Evolutionary conservation across 1,139 yeast species (phyloP).

Genomic region (Spathaspora sp.): DNA sequence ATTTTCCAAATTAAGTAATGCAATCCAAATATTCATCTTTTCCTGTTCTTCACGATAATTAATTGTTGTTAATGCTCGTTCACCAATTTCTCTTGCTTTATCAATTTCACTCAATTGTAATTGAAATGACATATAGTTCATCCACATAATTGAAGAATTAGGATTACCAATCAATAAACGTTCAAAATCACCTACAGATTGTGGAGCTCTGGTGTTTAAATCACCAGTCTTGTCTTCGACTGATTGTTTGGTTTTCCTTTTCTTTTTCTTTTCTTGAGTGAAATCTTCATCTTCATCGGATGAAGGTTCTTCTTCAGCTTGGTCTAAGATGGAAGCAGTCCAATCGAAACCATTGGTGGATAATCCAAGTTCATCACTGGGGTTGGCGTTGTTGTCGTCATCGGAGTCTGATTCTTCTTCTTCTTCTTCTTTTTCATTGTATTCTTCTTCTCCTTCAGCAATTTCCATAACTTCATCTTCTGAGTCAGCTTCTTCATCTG

Average conservation of each 20-base stretch:
- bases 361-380: constrained; percentile 44
- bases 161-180: constrained; percentile 89
- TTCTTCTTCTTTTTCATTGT: constrained; percentile 21
- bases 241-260: constrained; percentile 40
- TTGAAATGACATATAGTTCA: constrained; percentile 98
- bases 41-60: constrained; percentile 91
- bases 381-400: constrained; percentile 13
- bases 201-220: constrained; percentile 81
- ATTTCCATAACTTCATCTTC: constrained; percentile 19
- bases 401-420: constrained; percentile 22
- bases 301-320: constrained; percentile 55
- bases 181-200: constrained; percentile 88
- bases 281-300: constrained; percentile 60
- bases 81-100: constrained; percentile 90
- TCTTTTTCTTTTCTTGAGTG: constrained; percentile 44
- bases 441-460: constrained; percentile 22
- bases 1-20: constrained; percentile 88
- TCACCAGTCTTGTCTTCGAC: constrained; percentile 85
- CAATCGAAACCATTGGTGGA: constrained; percentile 87
- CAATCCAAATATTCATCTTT: constrained; percentile 94
- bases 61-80: constrained; percentile 88
- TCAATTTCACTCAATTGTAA: constrained; percentile 90
- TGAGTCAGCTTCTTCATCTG: constrained; percentile 24
- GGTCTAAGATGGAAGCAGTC: constrained; percentile 88
- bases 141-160: constrained; percentile 91